Conservation (phyloP, 805 yeast species). For the Sugiyamaella boreocaroliniensis region DNA sequence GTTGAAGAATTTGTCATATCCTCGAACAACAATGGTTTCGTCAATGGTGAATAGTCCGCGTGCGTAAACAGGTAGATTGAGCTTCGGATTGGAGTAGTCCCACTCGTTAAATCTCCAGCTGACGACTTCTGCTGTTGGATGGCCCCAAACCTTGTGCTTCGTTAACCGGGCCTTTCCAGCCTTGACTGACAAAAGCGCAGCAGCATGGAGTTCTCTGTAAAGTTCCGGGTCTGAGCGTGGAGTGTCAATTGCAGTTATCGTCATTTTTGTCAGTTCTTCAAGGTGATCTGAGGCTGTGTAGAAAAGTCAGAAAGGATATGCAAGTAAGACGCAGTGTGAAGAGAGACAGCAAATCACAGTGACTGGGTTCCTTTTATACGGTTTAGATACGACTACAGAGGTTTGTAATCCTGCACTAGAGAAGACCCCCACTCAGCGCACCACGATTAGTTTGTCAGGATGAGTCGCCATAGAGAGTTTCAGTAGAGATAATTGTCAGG, state of each 20-base stretch:
- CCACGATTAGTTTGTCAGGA: too few relatives aligned
- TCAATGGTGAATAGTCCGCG: slow-evolving; percentile 63
- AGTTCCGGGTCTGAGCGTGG: background rate
- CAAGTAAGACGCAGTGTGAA: too few relatives aligned
- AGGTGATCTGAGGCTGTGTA: background rate
- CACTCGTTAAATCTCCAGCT: slow-evolving; percentile 87
- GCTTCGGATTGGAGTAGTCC: slow-evolving; percentile 61
- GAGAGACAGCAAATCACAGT: too few relatives aligned
- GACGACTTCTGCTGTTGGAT: slow-evolving; percentile 21
- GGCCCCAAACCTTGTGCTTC: slow-evolving; percentile 23
- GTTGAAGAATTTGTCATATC: slow-evolving; percentile 92
- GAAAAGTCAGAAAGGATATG: background rate
- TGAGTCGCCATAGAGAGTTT: too few relatives aligned
- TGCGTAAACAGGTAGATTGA: slow-evolving; percentile 62
- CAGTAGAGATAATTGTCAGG: too few relatives aligned
- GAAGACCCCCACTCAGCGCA: too few relatives aligned
- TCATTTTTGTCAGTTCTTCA: background rate
- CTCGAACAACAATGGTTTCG: slow-evolving; percentile 60
- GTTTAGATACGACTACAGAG: too few relatives aligned
- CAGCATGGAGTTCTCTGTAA: background rate
- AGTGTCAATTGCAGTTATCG: background rate
- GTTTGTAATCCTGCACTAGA: too few relatives aligned
- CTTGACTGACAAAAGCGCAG: background rate
- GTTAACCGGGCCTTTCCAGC: slow-evolving; percentile 18
- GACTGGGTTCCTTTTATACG: too few relatives aligned